Evolutionary conservation across 805 yeast species (phyloP).

Genomic region (Sungouiella thailandica): DNA sequence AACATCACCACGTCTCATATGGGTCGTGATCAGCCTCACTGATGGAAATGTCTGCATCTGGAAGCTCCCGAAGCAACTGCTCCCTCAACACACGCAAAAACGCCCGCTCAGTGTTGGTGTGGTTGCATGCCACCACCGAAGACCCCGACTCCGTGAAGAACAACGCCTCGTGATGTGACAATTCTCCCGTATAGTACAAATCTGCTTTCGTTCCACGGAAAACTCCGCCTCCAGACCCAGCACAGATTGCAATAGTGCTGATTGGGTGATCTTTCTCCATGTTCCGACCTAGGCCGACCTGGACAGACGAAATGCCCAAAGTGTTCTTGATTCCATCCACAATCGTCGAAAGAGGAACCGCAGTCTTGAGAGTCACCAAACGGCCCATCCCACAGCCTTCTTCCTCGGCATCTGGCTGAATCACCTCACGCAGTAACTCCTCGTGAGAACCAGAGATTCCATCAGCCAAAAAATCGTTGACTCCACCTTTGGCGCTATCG

Average conservation of each 20-base stretch:
- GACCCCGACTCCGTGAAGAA: conserved; percentile 65
- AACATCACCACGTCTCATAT: conserved; percentile 22
- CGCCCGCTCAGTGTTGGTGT: conserved; percentile 90
- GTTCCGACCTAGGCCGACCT: conserved; percentile 45
- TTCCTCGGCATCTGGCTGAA: conserved; percentile 40
- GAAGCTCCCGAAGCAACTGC: conserved; percentile 45
- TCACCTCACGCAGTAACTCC: conserved; percentile 26
- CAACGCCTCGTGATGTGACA: conserved; percentile 89
- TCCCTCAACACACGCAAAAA: conserved; percentile 52
- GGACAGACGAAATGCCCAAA: conserved; percentile 53
- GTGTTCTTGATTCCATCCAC: conserved; percentile 49
- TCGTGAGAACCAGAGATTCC: conserved; percentile 40
- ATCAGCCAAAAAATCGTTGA: conserved; percentile 83
- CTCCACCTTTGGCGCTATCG: conserved; percentile 90
- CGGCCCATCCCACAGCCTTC: conserved; percentile 82
- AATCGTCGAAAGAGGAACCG: conserved; percentile 40
- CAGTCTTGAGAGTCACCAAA: conserved; percentile 43
- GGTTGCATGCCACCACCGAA: conserved; percentile 75
- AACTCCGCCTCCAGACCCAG: conserved; percentile 89
- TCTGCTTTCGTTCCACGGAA: conserved; percentile 62
- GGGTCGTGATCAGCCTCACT: conserved; percentile 67
- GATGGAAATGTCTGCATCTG: conserved; percentile 40
- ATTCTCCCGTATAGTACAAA: conserved; percentile 82
- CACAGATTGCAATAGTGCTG: conserved; percentile 75
- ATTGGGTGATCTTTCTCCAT: conserved; percentile 31